A percentile compares a stretch with the other conserved stretches of the same genome.
Conservation (phyloP, 192 early-diverging fungal species). For the Dissophora ornata region DNA sequence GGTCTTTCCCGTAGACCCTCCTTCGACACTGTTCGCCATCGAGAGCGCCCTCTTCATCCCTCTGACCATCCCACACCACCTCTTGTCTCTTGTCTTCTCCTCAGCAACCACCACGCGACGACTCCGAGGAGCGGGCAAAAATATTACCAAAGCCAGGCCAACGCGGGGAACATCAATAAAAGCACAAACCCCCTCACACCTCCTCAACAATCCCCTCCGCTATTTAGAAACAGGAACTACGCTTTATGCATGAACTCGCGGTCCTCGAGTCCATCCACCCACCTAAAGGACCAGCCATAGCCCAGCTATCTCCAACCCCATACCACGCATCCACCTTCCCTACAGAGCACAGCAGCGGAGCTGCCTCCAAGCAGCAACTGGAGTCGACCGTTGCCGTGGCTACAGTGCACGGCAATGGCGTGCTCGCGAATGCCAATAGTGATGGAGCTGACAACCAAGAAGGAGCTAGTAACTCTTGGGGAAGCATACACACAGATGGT, state of each 20-base stretch:
- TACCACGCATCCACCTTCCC: neutral
- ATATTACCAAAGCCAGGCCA: neutral
- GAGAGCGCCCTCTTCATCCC: neutral
- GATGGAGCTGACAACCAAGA: neutral
- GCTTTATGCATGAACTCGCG: neutral
- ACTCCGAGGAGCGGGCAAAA: no score
- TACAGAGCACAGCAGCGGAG: neutral
- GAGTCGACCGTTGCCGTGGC: neutral
- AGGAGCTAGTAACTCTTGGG: no score
- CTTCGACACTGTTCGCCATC: no score
- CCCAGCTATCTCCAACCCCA: neutral
- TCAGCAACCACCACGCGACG: slow-evolving; percentile 4
- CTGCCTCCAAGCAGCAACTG: neutral
- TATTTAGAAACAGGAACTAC: neutral
- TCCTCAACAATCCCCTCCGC: neutral
- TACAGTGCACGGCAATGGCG: neutral
- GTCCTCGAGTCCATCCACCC: neutral
- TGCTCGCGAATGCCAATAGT: neutral
- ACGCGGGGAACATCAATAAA: no score
- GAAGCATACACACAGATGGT: neutral
- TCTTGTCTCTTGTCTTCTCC: neutral
- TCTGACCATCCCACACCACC: slow-evolving; percentile 14
- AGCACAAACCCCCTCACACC: no score
- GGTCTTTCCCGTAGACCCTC: no score
- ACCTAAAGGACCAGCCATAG: neutral